Evolutionary conservation across 148 eudicot genomes (phyloP), one percentile per base, ranked within the genome.

Genomic region (Fagopyrum homotropicum): DNA sequence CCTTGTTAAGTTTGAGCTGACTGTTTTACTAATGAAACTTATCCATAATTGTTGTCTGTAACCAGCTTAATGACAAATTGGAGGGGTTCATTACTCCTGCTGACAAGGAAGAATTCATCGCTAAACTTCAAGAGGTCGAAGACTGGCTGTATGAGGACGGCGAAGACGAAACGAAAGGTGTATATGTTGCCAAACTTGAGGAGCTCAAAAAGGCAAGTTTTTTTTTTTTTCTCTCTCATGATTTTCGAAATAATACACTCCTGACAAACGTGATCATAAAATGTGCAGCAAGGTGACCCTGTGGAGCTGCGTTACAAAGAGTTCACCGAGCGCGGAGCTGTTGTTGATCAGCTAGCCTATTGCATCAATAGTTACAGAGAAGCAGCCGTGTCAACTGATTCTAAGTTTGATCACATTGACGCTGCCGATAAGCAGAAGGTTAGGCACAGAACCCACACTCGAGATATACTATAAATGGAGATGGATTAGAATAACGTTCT

Each of bases 91-190:
- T 89, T 55, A 86, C 85, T 6, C 88, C 89, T 26, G 59, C 85
- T 0, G 98, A 93, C 76, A 93, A 83, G 81, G 98, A 93, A 6
- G 92, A 79, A 69, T 79, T 93, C 17, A 80, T 81, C 73, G 79
- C 88, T 61, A 87, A 69, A 68, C 98, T 93, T 78, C 98, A 93
- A 78, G 86, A 89, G 80, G 87, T 84, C 15, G 98, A 93, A 80
- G 97, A 93, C 74, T 93, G 98, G 98, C 83, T 93, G 78, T 93
- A 93, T 74, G 98, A 89, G 78, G 98, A 91, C 60, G 98, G 97
- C 1, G 99, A 95, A 79, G 97, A 95, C 83, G 97, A 95, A 78
- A 95, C 88, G 3, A 90, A 90, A 79, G 94, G 97, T 29, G 96
- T 92, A 14, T 95, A 89, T 48, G 73, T 86, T 80, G 97, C 96